phyloP scores from a whole-genome alignment of 176 grass and related monocot species.

The Otatea glauca region DNA sequence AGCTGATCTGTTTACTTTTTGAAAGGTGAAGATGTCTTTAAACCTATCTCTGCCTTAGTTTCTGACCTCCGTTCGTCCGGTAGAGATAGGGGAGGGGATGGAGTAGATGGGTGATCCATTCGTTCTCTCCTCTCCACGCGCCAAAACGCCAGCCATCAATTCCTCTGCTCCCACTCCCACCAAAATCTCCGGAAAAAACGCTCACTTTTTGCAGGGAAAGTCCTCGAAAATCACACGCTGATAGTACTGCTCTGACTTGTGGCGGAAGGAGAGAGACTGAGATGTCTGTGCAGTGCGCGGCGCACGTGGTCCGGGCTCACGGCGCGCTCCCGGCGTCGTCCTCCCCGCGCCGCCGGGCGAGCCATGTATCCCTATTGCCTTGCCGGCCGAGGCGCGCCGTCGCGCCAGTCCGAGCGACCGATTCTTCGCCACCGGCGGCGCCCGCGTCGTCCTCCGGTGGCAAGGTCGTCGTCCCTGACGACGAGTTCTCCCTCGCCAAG shows the following conservation, averaged over 20 bases:
- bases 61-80: neutral
- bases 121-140: slow-evolving; percentile 36
- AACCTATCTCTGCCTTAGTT: too few relatives aligned
- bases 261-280: neutral
- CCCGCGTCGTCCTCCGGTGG: slow-evolving; percentile 33
- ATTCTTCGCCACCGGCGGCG: slow-evolving; percentile 51
- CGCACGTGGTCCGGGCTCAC: slow-evolving; percentile 42
- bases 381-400: slow-evolving; percentile 24
- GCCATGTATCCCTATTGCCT: neutral
- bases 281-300: slow-evolving; percentile 53
- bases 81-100: too few relatives aligned
- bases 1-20: too few relatives aligned
- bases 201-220: neutral
- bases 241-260: neutral
- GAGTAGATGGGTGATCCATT: slow-evolving; percentile 14
- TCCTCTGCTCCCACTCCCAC: slow-evolving; percentile 5
- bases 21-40: too few relatives aligned
- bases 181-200: slow-evolving; percentile 20
- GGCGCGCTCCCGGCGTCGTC: slow-evolving; percentile 32
- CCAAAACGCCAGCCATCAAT: slow-evolving; percentile 47
- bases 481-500: slow-evolving; percentile 84
- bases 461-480: slow-evolving; percentile 69
- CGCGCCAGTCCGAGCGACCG: slow-evolving; percentile 48
- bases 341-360: slow-evolving; percentile 12
- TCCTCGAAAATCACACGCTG: neutral